Evolutionary conservation across 352 stramenopile genomes (phyloP), one percentile per base, ranked within the genome.

Genomic region (Aphanomyces invadans): DNA sequence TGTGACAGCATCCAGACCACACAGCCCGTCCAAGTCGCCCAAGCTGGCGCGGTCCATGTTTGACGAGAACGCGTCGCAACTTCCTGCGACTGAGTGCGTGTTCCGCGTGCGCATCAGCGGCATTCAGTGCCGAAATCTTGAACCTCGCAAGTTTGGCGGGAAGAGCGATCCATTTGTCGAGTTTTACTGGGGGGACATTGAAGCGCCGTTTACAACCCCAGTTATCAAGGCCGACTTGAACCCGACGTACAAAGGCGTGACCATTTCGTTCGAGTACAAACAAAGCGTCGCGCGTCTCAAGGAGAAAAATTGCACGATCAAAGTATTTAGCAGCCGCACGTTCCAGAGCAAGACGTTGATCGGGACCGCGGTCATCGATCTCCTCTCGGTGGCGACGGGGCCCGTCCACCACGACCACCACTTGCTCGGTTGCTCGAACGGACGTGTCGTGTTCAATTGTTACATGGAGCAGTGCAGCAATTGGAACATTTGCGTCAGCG

Each of bases 381-480:
- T 95, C 1, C 87, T 81, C 77, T 90, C 80, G 21, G 76, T 95
- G 54, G 84, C 86, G 2, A 95, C 83, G 4, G 86, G 86, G 4
- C 86, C 86, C 0, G 86, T 95, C 45, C 86, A 95, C 65, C 86
- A 95, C 62, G 86, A 95, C 38, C 86, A 95, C 65, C 84, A 95
- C 44, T 72, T 95, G 32, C 75, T 86, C 33, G 86, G 86, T 5
- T 95, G 86, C 54, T 83, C 92, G 29, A 95, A 95, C 63, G 86
- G 86, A 38, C 80, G 86, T 28, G 82, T 95, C 28, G 86, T 95
- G 51, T 95, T 95, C 72, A 95, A 95, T 55, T 92, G 84, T 72
- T 95, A 95, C 75, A 95, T 95, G 86, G 86, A 95, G 62, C 86
- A 95, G 65, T 95, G 86, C 70, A 92, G 78, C 71, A 83, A 92